A percentile compares a stretch with the other conserved stretches of the same genome.
Evolutionary conservation across 768 basidiomycete species (phyloP).

Genomic region (Suillus placidus): DNA sequence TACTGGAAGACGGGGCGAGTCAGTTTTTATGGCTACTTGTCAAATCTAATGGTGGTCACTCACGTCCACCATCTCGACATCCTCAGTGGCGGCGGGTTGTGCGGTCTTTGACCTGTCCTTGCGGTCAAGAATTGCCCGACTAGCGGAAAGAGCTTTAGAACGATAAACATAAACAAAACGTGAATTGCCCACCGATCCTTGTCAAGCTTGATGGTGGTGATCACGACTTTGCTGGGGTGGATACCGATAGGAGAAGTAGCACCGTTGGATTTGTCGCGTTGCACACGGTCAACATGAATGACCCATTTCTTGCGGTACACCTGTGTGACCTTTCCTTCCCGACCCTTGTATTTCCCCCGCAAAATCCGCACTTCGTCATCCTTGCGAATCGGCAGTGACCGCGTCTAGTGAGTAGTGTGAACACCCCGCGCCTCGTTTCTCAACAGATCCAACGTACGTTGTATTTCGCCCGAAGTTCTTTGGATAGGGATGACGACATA

Average conservation of each 20-base stretch:
- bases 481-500: slow-evolving; percentile 95
- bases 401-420: slow-evolving; percentile 52
- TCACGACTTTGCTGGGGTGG: slow-evolving; percentile 96
- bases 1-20: slow-evolving; percentile 35
- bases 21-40: slow-evolving; percentile 18
- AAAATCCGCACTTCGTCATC: slow-evolving; percentile 98
- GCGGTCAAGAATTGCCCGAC: slow-evolving; percentile 85
- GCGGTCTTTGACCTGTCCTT: slow-evolving; percentile 75
- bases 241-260: slow-evolving; percentile 92
- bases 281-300: slow-evolving; percentile 96
- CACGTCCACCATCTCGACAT: slow-evolving; percentile 83
- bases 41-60: slow-evolving; percentile 34
- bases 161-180: neutral
- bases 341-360: slow-evolving; percentile 97
- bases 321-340: slow-evolving; percentile 97
- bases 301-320: slow-evolving; percentile 99
- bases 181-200: slow-evolving; percentile 68
- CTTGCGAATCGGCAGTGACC: slow-evolving; percentile 93
- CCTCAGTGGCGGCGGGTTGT: slow-evolving; percentile 46
- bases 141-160: slow-evolving; percentile 30
- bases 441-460: slow-evolving; percentile 57
- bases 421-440: neutral
- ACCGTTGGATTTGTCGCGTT: slow-evolving; percentile 97
- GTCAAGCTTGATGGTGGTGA: slow-evolving; percentile 90
- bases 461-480: slow-evolving; percentile 92